phyloP scores from a whole-genome alignment of 257 asterid species.

The Scutellaria barbata region DNA sequence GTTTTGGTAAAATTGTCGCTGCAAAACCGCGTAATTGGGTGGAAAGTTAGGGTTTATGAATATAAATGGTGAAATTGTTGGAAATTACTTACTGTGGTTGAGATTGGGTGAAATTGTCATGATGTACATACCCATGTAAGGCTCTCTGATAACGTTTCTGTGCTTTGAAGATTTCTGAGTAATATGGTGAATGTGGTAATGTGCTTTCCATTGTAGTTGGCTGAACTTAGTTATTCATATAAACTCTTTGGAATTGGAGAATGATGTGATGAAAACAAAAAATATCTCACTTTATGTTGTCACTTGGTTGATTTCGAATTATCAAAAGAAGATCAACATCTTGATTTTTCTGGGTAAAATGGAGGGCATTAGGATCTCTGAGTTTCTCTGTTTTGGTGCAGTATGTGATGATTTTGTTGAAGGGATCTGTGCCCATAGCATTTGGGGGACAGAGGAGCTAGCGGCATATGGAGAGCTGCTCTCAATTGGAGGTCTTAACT shows the following conservation, averaged over 20 bases:
- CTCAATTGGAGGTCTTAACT: conserved; percentile 81
- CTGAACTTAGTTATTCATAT: background rate
- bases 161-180: background rate
- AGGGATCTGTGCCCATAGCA: conserved; percentile 92
- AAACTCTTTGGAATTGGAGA: conserved; percentile 1
- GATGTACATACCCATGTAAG: background rate
- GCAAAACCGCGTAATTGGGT: background rate
- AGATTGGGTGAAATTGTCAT: conserved; percentile 3
- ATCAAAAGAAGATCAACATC: background rate
- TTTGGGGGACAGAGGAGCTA: conserved; percentile 94
- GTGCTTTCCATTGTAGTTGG: conserved; percentile 5
- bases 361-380: conserved; percentile 11
- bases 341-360: conserved; percentile 2
- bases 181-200: background rate
- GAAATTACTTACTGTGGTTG: background rate
- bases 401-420: conserved; percentile 95
- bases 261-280: too few relatives aligned
- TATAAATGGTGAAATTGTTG: background rate
- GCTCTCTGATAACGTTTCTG: background rate
- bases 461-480: conserved; percentile 91
- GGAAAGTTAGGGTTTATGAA: background rate
- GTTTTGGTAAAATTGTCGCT: conserved; percentile 1
- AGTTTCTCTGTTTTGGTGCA: conserved; percentile 39
- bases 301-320: background rate
- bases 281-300: background rate